Evolutionary conservation across 495 filamentous ascomycete species (phyloP).

Genomic region (Amphirosellinia nigrospora): DNA sequence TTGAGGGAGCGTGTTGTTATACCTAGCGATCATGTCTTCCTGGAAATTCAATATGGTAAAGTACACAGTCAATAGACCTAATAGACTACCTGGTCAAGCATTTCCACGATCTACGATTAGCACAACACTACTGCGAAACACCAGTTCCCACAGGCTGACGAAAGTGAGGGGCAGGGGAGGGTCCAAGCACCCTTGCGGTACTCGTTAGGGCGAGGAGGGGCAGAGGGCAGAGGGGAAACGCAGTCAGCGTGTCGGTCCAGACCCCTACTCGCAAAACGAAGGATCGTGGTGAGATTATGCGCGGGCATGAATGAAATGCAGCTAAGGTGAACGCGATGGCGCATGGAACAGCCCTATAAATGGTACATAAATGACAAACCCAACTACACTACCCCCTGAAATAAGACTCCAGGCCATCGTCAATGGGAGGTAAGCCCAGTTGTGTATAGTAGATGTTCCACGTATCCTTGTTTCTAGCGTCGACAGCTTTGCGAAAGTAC

Average conservation of each 20-base stretch:
- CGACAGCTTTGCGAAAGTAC: neutral
- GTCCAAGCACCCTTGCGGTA: constrained; percentile 7
- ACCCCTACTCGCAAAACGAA: constrained; percentile 12
- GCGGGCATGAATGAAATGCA: neutral
- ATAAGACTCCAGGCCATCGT: neutral
- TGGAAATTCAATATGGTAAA: neutral
- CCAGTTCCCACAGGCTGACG: constrained; percentile 14
- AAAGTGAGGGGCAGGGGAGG: constrained; percentile 12
- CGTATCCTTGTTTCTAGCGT: too few relatives aligned
- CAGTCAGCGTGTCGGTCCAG: constrained; percentile 17
- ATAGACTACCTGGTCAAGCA: neutral
- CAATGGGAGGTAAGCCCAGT: neutral
- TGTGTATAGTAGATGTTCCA: too few relatives aligned
- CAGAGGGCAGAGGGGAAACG: constrained; percentile 8
- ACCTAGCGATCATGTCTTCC: neutral
- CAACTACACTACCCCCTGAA: neutral
- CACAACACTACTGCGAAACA: constrained; percentile 21
- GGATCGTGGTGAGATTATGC: constrained; percentile 24
- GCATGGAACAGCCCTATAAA: neutral
- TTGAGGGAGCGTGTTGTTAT: neutral
- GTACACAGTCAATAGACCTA: neutral
- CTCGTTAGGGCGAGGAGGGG: constrained; percentile 7
- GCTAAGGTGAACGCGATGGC: neutral
- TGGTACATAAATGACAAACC: constrained; percentile 11
- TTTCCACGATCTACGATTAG: constrained; percentile 4